phyloP scores from a whole-genome alignment of 1,284 basidiomycete genomes.

The Marasmius sp. region DNA sequence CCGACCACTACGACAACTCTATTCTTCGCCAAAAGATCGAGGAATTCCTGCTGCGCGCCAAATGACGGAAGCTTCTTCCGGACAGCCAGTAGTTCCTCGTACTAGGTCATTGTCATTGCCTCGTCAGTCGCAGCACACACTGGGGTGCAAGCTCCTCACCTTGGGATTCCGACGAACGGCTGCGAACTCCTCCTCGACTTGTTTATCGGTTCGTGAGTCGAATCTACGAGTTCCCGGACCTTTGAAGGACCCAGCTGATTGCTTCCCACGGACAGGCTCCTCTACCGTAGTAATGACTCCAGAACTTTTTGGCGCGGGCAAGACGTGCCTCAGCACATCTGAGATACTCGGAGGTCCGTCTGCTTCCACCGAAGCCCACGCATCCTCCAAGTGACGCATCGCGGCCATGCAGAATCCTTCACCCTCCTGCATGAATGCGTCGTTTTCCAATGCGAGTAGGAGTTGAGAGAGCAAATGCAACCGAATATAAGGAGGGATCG shows the following conservation, averaged over 20 bases:
- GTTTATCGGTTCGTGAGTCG: slow-evolving; percentile 48
- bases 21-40: slow-evolving; percentile 56
- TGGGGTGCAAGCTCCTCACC: slow-evolving; percentile 20
- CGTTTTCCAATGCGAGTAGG: slow-evolving; percentile 51
- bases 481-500: slow-evolving; percentile 80
- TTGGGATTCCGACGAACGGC: slow-evolving; percentile 42
- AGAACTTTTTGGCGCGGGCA: slow-evolving; percentile 35
- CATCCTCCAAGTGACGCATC: slow-evolving; percentile 73
- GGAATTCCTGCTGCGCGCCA: slow-evolving; percentile 62
- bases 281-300: not conserved
- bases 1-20: slow-evolving; percentile 83
- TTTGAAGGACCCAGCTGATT: not conserved
- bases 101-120: slow-evolving; percentile 32
- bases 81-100: slow-evolving; percentile 54
- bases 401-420: slow-evolving; percentile 77
- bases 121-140: not conserved
- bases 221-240: slow-evolving; percentile 11
- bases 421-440: slow-evolving; percentile 60
- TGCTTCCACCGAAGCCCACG: slow-evolving; percentile 65
- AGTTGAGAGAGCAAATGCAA: slow-evolving; percentile 78
- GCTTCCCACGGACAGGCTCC: not conserved
- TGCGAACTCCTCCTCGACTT: slow-evolving; percentile 59
- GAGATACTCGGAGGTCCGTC: slow-evolving; percentile 74
- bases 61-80: slow-evolving; percentile 80
- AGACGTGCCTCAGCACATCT: slow-evolving; percentile 61